Base-by-base conservation (phyloP, 805 yeast genomes). In the Candida odintsovae region DNA sequence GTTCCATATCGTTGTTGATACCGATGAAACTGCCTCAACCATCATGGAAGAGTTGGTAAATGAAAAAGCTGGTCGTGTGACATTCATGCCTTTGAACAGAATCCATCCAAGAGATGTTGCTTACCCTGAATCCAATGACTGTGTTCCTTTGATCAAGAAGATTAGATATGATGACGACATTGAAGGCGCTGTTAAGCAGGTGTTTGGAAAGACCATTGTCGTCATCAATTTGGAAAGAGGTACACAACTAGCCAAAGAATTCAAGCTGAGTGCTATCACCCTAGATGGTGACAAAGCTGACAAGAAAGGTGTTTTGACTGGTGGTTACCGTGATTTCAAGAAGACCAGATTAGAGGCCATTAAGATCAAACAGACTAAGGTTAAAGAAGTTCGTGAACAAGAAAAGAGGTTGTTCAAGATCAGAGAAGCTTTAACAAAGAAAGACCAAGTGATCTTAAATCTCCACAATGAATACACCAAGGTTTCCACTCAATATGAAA, bases 201-300 rank as follows among this genome's bases (percentile, higher is more conserved):
- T 90, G 1, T 90, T 90, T 66, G 92, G 95, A 20, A 81, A 75
- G 56, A 80, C 94, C 0, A 77, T 90, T 38, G 90, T 94, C 1
- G 83, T 90, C 44, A 75, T 77, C 47, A 80, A 83, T 50, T 66
- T 92, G 40, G 81, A 76, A 41, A 71, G 73, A 26, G 95, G 95
- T 4, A 71, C 82, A 3, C 83, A 80, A 53, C 67, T 86, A 25
- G 82, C 96, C 0, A 76, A 77, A 41, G 64, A 69, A 10, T 77
- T 71, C 61, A 76, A 78, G 26, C 66, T 90, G 21, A 82, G 78
- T 55, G 86, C 96, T 1, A 85, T 94, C 15, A 94, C 99, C 0
- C 68, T 92, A 16, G 95, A 88, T 63, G 99, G 99, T 54, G 98
- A 94, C 61, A 72, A 88, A 52, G 88, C 88, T 42, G 95, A 88